A percentile compares a stretch with the other conserved stretches of the same genome.
phyloP scores from a whole-genome alignment of 2,329 filamentous ascomycete species.

The Talaromyces piceae region DNA sequence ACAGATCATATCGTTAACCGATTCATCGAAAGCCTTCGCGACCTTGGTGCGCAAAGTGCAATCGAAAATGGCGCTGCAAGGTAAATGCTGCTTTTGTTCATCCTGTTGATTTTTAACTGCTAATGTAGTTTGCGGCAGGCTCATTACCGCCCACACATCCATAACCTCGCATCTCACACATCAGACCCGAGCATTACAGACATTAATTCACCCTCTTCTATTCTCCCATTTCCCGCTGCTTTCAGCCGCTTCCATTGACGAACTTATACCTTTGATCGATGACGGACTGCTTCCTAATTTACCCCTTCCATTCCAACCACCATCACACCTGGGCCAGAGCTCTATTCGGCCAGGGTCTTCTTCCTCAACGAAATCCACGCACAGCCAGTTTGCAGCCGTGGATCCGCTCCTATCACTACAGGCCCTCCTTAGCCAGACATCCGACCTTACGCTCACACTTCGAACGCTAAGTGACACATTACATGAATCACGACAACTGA shows the following conservation, averaged over 20 bases:
- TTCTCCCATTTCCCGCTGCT: constrained; percentile 50
- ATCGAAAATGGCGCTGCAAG: constrained; percentile 51
- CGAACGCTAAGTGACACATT: constrained; percentile 83
- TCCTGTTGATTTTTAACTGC: background rate
- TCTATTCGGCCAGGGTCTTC: constrained; percentile 20
- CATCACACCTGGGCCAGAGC: constrained; percentile 14
- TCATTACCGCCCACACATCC: constrained; percentile 52
- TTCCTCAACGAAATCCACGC: constrained; percentile 18
- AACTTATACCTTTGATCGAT: constrained; percentile 50
- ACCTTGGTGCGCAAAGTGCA: constrained; percentile 48
- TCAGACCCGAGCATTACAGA: constrained; percentile 54
- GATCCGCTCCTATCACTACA: constrained; percentile 57
- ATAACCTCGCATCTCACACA: constrained; percentile 53
- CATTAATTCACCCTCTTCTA: constrained; percentile 50
- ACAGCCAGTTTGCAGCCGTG: constrained; percentile 15
- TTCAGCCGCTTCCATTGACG: constrained; percentile 48
- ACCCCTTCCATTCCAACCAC: constrained; percentile 37
- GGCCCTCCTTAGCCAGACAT: constrained; percentile 61
- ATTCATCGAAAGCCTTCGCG: constrained; percentile 44
- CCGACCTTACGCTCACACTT: constrained; percentile 69
- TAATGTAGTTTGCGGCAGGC: constrained; percentile 27
- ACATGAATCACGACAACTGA: constrained; percentile 88
- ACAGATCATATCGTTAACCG: constrained; percentile 47
- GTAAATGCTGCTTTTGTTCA: constrained; percentile 25
- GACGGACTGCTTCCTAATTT: constrained; percentile 45